Base-by-base conservation (phyloP, 2,329 filamentous ascomycete genomes). In the Myotisia sp. region DNA sequence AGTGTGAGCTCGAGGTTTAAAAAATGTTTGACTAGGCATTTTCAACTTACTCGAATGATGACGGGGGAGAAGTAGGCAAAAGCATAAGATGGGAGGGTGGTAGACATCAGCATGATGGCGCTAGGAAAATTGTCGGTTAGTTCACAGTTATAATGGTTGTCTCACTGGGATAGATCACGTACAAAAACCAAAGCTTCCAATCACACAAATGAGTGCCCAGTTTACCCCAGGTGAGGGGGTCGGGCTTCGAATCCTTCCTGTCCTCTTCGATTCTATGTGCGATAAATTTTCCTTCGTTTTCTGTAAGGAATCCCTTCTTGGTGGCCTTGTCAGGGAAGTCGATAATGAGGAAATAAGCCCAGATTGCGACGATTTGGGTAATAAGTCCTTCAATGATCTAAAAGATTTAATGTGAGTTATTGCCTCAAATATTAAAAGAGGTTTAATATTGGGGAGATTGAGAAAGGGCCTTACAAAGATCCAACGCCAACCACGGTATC, bases 271-370 rank as follows among this genome's bases (percentile, higher is more conserved):
- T 71, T 8, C 54, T 46, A 8, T 44, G 42, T 18, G 52, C 47
- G 37, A 54, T 51, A 19, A 55, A 44, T 12, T 51, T 49, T 6
- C 55, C 47, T 50, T 78, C 72, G 4, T 56, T 54, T 6, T 55
- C 45, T 18, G 53, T 58, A 9, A 77, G 61, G 53, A 77, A 77
- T 3, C 49, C 54, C 29, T 47, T 56, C 4, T 50, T 51, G 30
- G 66, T 59, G 38, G 62, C 60, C 5, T 65, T 66, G 49, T 77
- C 73, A 13, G 74, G 74, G 48, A 77, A 78, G 48, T 76, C 71
- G 38, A 76, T 68, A 7, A 78, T 65, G 8, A 74, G 54, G 58
- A 71, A 67, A 56, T 69, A 76, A 31, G 65, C 59, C 2, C 47
- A 45, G 3, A 66, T 36, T 16, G 60, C 72, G 3, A 76, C 49